Conservation (phyloP, 2,329 filamentous ascomycete species). For the Hymenoscyphus scutula region DNA sequence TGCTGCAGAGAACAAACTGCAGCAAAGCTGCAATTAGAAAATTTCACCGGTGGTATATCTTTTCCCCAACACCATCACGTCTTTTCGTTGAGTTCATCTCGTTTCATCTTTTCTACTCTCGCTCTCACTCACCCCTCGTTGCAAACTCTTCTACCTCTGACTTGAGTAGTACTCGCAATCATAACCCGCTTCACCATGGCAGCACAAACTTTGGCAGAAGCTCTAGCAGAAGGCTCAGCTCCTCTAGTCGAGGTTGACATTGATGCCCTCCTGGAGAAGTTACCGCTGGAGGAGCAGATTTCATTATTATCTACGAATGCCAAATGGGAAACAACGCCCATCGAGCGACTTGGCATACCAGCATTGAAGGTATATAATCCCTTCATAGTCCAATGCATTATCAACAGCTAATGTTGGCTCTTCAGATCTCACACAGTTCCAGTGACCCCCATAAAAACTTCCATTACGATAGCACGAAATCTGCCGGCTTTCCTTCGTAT, state of each 20-base stretch:
- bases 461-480: constrained; percentile 33
- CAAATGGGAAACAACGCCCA: constrained; percentile 31
- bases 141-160: too few species aligned
- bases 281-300: constrained; percentile 37
- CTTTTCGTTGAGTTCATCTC: too few species aligned
- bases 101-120: too few species aligned
- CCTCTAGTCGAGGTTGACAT: background rate
- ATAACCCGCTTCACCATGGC: background rate
- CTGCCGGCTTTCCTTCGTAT: constrained; percentile 33
- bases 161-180: too few species aligned
- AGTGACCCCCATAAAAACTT: constrained; percentile 33
- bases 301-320: constrained; percentile 32
- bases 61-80: too few species aligned
- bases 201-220: background rate
- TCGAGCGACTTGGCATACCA: constrained; percentile 32
- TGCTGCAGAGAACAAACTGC: too few species aligned
- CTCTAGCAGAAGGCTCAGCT: background rate
- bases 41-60: too few species aligned
- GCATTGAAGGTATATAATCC: constrained; percentile 29
- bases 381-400: background rate
- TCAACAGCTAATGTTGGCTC: background rate
- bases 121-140: too few species aligned
- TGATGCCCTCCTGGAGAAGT: constrained; percentile 21
- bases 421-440: constrained; percentile 32
- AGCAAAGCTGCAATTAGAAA: too few species aligned